A percentile compares a stretch with the other conserved stretches of the same genome.
Evolutionary conservation across 73 alveolate genomes (phyloP).

Genomic region (Tetrahymena thermophila): DNA sequence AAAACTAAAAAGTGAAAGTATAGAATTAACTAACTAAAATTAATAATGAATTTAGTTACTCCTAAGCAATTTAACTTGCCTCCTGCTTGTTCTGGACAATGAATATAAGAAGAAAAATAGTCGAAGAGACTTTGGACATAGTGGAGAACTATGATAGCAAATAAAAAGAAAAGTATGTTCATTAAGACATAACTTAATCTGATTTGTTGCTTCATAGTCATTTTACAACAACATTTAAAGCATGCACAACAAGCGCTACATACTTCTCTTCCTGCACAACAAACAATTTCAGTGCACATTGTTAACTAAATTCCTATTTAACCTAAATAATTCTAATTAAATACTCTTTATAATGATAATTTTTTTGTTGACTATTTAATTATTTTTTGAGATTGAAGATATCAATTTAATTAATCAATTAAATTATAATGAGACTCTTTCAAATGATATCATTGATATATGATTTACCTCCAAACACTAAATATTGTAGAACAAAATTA

Average conservation of each 20-base stretch:
- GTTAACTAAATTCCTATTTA: background rate
- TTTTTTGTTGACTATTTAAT: too few relatives aligned
- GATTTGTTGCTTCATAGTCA: background rate
- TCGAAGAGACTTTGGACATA: background rate
- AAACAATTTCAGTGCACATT: background rate
- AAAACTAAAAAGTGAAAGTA: background rate
- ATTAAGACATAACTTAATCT: slow-evolving; percentile 11
- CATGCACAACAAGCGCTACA: background rate
- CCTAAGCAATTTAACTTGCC: background rate
- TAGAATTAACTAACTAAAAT: background rate
- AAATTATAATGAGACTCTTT: too few relatives aligned
- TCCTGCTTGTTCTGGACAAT: background rate
- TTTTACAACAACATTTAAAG: background rate
- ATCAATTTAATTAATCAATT: background rate
- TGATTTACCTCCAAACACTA: background rate
- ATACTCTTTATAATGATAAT: too few relatives aligned
- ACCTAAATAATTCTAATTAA: background rate
- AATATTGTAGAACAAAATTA: background rate
- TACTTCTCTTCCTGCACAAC: background rate
- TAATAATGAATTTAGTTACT: background rate
- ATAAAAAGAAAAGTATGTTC: slow-evolving; percentile 3
- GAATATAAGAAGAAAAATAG: background rate
- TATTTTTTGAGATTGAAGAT: background rate
- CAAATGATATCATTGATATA: too few relatives aligned
- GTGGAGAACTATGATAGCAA: slow-evolving; percentile 2